Evolutionary conservation across 2,329 filamentous ascomycete species (phyloP), one percentile per base, ranked within the genome.

Genomic region (Boeremia lycopersici): DNA sequence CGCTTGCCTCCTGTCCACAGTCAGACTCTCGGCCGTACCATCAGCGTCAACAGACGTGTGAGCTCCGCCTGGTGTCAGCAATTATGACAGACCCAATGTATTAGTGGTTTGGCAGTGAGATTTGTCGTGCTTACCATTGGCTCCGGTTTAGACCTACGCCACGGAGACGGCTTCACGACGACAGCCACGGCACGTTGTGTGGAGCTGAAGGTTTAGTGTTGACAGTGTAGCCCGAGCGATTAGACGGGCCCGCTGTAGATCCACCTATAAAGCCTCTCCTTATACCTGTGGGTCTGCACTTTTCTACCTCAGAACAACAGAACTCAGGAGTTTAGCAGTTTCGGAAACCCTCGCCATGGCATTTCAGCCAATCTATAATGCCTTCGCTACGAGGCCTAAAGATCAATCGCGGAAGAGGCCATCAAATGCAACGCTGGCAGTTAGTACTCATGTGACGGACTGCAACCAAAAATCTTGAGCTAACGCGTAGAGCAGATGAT

Each of bases 301-400:
- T 29, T 19, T 33, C 10, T 19, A 30, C 13, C 17, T 25, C 28
- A 17, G 10, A 19, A 23, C 17, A 38, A 11, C 25, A n/a, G 19
- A 23, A 31, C 39, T 26, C 19, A 23, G 19, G 19, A 23, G 19
- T 23, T 23, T 23, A 5, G 19, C 19, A 23, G 19, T 23, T 23
- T 23, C 19, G 19, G 19, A 23, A 23, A 23, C 15, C 19, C 25
- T 29, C 7, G 28, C 15, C 40, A 46, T 46, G 35, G 42, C 29
- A 17, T 11, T 34, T 25, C 33, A 40, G 7, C 35, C 42, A 15
- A 36, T 52, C 11, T 52, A 29, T 23, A 17, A 41, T 34, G 29
- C 35, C 23, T 41, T 46, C 25, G 13, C 42, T 15, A 41, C 49
- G 13, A 41, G 42, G 29, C 49, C 36, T 12, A 52, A 41, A 9